These are phyloP conservation scores for Hanseniaspora clermontiae DNA, from an alignment of 805 yeast species.

Conservation along the genomic window DNA sequence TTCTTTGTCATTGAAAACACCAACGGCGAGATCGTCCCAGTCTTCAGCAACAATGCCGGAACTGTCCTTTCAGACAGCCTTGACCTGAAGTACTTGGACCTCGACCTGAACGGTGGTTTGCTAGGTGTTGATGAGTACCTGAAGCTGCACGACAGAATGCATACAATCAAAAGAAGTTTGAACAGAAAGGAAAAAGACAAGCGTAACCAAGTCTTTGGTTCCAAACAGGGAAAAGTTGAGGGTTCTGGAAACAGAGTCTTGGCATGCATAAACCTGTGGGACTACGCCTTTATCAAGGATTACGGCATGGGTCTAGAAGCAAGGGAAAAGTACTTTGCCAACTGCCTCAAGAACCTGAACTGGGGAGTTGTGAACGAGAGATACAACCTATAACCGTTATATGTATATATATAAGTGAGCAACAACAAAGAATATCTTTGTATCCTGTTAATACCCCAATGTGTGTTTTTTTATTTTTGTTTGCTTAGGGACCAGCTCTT, in stretches of 20 bases:
- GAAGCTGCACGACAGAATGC: slow-evolving; percentile 30
- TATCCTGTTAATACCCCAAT: not conserved
- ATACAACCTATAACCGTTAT: slow-evolving; percentile 15
- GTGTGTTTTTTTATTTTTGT: not conserved
- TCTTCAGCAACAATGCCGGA: slow-evolving; percentile 58
- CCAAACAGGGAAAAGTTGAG: slow-evolving; percentile 29
- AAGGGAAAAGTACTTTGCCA: slow-evolving; percentile 55
- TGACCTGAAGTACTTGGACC: slow-evolving; percentile 32
- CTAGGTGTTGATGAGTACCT: slow-evolving; percentile 34
- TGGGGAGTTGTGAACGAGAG: slow-evolving; percentile 61
- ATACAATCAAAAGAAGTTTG: slow-evolving; percentile 20
- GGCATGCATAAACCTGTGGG: slow-evolving; percentile 75
- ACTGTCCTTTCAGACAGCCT: slow-evolving; percentile 38
- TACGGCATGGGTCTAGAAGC: slow-evolving; percentile 55
- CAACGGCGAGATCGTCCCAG: slow-evolving; percentile 44
- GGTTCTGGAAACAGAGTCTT: slow-evolving; percentile 23
- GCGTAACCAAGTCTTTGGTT: not conserved
- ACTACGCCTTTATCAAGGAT: slow-evolving; percentile 72
- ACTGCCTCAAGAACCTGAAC: slow-evolving; percentile 65
- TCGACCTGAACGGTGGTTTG: slow-evolving; percentile 61
- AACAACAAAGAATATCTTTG: not conserved
- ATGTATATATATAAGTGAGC: not conserved
- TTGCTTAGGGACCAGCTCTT: too few species aligned
- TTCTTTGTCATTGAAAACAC: slow-evolving; percentile 53
- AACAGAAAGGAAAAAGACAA: slow-evolving; percentile 1